Evolutionary conservation across 2,329 filamentous ascomycete genomes (phyloP), one percentile per base, ranked within the genome.

Genomic region (Nemania diffusa): DNA sequence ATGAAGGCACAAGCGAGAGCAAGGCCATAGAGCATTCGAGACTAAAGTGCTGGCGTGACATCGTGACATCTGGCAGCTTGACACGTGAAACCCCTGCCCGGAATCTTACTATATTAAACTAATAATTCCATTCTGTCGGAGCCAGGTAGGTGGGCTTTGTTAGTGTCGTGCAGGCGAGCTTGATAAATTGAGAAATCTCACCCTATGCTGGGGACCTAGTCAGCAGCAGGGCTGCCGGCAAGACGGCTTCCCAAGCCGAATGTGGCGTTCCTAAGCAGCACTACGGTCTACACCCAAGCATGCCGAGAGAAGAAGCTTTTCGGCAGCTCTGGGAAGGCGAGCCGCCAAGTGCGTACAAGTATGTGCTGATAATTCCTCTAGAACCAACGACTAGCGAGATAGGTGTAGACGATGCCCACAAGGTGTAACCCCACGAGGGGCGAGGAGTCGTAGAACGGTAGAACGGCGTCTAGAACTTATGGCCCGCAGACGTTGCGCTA

Each of bases 151-250:
- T 58, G 37, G 27, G 34, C 24, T 50, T 42, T 40, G 17, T 55
- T 42, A 32, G 32, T n/a, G 15, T 27, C 29, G 56, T 44, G 40
- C 40, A 44, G 40, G 40, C 40, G 40, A 44, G 15, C 15, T 44
- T 17, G 40, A 44, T 44, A 52, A 60, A 62, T 62, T 62, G 37
- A 66, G 27, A 52, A 52, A 64, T 64, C 57, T 64, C 56, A 26
- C 65, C 34, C 22, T 37, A 29, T 20, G 51, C 56, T 57, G 26
- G 44, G 44, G 11, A 29, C 26, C 51, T 20, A 22, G 62, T 46
- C 26, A 55, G 51, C 51, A 69, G 40, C 62, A 68, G 64, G 55
- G 57, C n/a, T 64, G 17, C n/a, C 67, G 67, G 67, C 51, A 64
- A 57, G 29, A 46, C 67, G 67, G 67, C 44, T 44, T 57, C 42